Evolutionary conservation across 371 early-diverging fungal genomes (phyloP).

Genomic region (Actinomortierella wolfii): DNA sequence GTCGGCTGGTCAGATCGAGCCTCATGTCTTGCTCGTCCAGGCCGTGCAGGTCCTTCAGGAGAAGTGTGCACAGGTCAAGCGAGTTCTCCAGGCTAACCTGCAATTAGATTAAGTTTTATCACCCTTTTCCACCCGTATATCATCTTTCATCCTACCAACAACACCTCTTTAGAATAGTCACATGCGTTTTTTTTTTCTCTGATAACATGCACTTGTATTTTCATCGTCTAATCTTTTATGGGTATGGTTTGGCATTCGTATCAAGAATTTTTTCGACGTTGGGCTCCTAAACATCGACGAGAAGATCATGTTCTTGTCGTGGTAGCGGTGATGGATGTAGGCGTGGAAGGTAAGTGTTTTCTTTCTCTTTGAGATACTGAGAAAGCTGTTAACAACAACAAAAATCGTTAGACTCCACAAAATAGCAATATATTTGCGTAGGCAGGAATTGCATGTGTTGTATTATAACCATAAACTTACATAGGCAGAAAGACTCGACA

Average conservation of each 20-base stretch:
- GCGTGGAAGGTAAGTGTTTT: no score
- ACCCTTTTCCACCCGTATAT: neutral
- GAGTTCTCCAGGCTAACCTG: conserved; percentile 47
- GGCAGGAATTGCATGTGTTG: no score
- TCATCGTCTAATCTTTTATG: neutral
- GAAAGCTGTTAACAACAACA: no score
- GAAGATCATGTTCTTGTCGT: no score
- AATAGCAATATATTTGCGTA: no score
- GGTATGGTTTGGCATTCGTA: no score
- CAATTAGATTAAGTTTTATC: conserved; percentile 18
- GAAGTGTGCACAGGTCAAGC: conserved; percentile 74
- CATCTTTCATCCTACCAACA: neutral
- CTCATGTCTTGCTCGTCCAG: conserved; percentile 78
- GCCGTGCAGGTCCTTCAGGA: conserved; percentile 79
- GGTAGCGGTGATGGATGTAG: no score
- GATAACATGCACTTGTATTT: neutral
- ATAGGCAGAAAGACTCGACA: conserved; percentile 13
- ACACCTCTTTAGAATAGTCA: neutral
- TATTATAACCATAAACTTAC: no score
- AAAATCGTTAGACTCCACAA: no score
- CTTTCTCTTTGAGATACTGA: no score
- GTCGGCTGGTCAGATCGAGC: conserved; percentile 83
- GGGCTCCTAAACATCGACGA: no score
- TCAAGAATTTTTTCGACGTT: no score
- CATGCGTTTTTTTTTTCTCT: neutral